Conservation (phyloP, 2,329 filamentous ascomycete species). For the Beauveria caledonica region DNA sequence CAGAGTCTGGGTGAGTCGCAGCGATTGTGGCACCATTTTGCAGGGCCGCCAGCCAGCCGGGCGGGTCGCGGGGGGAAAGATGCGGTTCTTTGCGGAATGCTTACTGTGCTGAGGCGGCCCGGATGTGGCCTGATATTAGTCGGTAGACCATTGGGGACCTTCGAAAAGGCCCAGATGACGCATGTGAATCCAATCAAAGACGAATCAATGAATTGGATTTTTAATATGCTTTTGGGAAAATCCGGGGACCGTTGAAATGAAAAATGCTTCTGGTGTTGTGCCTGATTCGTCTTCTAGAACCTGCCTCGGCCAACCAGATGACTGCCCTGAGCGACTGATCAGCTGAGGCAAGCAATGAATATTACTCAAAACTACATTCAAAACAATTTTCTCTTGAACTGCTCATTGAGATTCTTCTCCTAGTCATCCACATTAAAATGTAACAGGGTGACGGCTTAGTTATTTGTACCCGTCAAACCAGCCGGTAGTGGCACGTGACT, state of each 20-base stretch:
- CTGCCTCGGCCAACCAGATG: background rate
- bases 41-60: background rate
- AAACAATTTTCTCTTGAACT: background rate
- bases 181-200: background rate
- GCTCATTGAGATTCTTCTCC: background rate
- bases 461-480: background rate
- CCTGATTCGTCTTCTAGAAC: background rate
- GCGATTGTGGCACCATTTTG: constrained; percentile 8
- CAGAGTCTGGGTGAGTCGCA: background rate
- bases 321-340: background rate
- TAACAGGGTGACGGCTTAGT: background rate
- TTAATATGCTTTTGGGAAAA: background rate
- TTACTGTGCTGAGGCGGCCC: background rate
- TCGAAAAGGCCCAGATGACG: background rate
- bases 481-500: constrained; percentile 4
- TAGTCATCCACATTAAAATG: background rate
- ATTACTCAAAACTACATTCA: background rate
- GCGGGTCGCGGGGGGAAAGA: background rate
- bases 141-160: background rate
- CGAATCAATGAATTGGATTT: background rate
- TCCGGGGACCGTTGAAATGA: background rate
- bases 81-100: constrained; percentile 2
- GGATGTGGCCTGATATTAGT: constrained; percentile 3
- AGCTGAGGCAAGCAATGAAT: background rate
- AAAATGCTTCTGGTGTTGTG: background rate